These are phyloP conservation scores for Apiospora pterosperma DNA, from an alignment of 2,329 filamentous ascomycete genomes.

Conservation along the genomic window DNA sequence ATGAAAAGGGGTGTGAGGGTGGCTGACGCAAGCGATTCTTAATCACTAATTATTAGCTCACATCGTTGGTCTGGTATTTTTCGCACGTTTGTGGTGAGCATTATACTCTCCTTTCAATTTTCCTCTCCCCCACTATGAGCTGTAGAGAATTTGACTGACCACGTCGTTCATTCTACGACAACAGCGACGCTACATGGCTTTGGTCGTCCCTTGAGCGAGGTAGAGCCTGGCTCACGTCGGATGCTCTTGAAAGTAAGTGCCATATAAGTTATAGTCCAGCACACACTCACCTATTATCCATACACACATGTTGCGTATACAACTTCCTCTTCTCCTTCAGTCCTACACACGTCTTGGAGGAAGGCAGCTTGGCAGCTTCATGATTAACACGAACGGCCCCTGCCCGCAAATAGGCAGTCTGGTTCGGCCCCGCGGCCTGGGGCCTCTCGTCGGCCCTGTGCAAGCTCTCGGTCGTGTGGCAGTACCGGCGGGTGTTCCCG, in stretches of 20 bases:
- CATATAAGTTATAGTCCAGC: too few species aligned
- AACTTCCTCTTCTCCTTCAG: too few species aligned
- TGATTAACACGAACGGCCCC: too few species aligned
- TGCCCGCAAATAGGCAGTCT: constrained; percentile 13
- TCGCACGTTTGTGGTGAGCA: not conserved
- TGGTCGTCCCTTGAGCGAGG: not conserved
- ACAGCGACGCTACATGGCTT: not conserved
- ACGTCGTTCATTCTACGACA: not conserved
- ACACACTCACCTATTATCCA: too few species aligned
- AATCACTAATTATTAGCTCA: not conserved
- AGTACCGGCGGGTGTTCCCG: constrained; percentile 17
- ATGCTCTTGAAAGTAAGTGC: not conserved
- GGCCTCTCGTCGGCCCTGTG: constrained; percentile 13
- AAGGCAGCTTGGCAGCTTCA: too few species aligned
- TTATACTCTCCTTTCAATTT: too few species aligned
- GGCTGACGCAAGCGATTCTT: not conserved
- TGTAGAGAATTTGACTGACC: not conserved
- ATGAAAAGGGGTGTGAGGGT: not conserved
- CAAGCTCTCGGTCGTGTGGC: constrained; percentile 17
- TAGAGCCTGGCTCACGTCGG: not conserved
- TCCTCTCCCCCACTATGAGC: too few species aligned
- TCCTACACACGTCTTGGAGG: too few species aligned
- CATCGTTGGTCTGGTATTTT: not conserved
- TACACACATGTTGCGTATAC: not conserved
- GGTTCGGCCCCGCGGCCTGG: constrained; percentile 18